Base-by-base conservation (phyloP, 2,329 filamentous ascomycete species). In the Apiospora aurea region DNA sequence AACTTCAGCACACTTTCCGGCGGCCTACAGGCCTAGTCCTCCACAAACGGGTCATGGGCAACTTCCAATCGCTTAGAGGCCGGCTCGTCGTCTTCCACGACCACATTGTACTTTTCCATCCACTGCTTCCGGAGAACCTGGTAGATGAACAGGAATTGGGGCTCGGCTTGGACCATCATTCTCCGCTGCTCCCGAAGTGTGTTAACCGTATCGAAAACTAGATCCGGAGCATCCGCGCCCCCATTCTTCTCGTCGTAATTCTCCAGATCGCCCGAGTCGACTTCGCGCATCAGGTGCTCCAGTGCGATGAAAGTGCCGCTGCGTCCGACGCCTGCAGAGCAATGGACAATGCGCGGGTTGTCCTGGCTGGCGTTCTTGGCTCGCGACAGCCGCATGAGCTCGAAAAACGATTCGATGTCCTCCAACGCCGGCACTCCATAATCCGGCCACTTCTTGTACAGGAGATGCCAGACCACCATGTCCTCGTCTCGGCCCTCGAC, bases 281-380 rank as follows among this genome's bases (percentile, higher is more conserved):
- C 87, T 81, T 98, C 94, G 47, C 91, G 88, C 74, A 97, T 87
- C 38, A 99, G 89, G 81, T 97, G 94, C 82, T 98, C 96, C n/a
- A 99, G 88, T 1, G 94, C 93, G 78, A 99, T 97, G 80, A 98
- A 99, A 0, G 96, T 98, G 46, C 96, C 96, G 10, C 94, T 97
- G 71, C 96, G 91, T 16, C 96, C 96, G 18, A 99, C 96, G 51
- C 96, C 96, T 10, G 96, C 96, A 79, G 94, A 97, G 84, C 93
- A 95, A 82, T 95, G 93, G 14, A 95, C 89, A 72, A 98, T 91
- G 71, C 96, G 91, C 5, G 96, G 94, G 77, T 93, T 95, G 29
- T 86, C 81, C 8, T 85, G 83, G 10, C 83, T 83, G 1, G 84
- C 83, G 47, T 88, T 88, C 79, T 88, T 89, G 74, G 88, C 84